Base-by-base conservation (phyloP, 371 early-diverging fungal species). In the Mucor plumbeus region DNA sequence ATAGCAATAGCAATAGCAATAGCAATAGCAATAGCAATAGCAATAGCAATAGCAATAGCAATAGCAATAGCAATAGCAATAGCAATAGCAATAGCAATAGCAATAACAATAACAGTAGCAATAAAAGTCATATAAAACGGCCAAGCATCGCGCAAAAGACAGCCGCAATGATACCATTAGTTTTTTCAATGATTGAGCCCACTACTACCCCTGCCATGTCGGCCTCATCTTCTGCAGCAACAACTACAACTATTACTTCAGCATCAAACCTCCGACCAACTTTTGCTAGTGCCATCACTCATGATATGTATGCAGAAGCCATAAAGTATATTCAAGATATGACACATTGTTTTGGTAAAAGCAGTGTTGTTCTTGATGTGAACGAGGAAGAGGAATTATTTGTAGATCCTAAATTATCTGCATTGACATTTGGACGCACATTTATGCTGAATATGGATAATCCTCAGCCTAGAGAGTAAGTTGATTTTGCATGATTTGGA, bases 371-470 rank as follows among this genome's bases (percentile, higher is more conserved):
- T 0, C 48, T 82, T 15, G 76, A 82, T 69, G 48, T 82, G 7
- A 66, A 74, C 21, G 76, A 74, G 14, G 77, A 74, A 21, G 74
- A 74, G 21, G 34, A 62, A 9, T 54, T 61, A 15, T 67, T 64
- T 65, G 36, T 73, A 17, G 71, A 75, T 0, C 83, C 83, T 0
- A 35, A 67, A 3, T 68, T 73, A 1, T 69, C 72, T 1, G 74
- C 70, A 0, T 19, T 83, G 0, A 70, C 77, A 0, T 63, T 83
- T 15, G 83, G 83, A 53, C 57, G 72, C 26, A 69, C 73, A 1
- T 77, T 80, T 59, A 67, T 80, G 57, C 50, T 79, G 44, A 80
- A 83, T 58, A 61, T 83, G 69, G 66, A 77, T 1, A 75, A 83
- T 47, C 77, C 81, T 5, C 66, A 65, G 7, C 76, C 78, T 1